These are phyloP conservation scores for Phaeotremella fagi DNA, from an alignment of 768 basidiomycete species.

Conservation along the genomic window DNA sequence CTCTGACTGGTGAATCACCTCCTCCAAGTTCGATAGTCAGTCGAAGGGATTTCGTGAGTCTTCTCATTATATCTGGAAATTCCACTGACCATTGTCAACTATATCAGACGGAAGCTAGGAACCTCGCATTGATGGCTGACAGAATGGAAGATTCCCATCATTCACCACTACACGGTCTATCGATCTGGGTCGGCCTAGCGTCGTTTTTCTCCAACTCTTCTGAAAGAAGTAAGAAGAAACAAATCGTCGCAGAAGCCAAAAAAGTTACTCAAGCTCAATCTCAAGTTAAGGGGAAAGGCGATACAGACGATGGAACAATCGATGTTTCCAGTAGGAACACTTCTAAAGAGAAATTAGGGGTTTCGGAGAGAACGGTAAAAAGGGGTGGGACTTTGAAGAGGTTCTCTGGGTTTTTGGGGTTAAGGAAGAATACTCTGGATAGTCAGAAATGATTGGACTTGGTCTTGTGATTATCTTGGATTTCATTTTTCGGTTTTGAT, in stretches of 20 bases:
- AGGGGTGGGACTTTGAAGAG: too few relatives aligned
- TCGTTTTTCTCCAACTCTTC: conserved; percentile 34
- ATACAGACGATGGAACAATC: conserved; percentile 12
- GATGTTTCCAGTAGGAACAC: too few relatives aligned
- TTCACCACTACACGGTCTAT: conserved; percentile 35
- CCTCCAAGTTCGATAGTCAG: conserved; percentile 89
- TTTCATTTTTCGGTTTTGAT: too few relatives aligned
- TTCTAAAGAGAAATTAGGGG: too few relatives aligned
- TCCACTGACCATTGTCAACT: neutral
- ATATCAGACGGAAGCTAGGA: conserved; percentile 42
- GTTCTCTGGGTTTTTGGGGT: too few relatives aligned
- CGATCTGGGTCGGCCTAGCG: conserved; percentile 46
- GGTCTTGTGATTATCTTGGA: too few relatives aligned
- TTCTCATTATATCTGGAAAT: neutral
- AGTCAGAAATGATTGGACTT: too few relatives aligned
- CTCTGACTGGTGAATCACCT: conserved; percentile 72
- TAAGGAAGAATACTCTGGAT: too few relatives aligned
- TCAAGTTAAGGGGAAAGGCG: conserved; percentile 3
- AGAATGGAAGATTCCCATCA: conserved; percentile 33
- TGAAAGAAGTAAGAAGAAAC: conserved; percentile 18
- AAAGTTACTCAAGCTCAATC: too few relatives aligned
- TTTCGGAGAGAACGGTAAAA: too few relatives aligned
- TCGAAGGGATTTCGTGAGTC: conserved; percentile 67
- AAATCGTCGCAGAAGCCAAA: conserved; percentile 14
- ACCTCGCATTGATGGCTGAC: conserved; percentile 47